Conservation (phyloP, 805 yeast species). For the Lachancea thermotolerans region DNA sequence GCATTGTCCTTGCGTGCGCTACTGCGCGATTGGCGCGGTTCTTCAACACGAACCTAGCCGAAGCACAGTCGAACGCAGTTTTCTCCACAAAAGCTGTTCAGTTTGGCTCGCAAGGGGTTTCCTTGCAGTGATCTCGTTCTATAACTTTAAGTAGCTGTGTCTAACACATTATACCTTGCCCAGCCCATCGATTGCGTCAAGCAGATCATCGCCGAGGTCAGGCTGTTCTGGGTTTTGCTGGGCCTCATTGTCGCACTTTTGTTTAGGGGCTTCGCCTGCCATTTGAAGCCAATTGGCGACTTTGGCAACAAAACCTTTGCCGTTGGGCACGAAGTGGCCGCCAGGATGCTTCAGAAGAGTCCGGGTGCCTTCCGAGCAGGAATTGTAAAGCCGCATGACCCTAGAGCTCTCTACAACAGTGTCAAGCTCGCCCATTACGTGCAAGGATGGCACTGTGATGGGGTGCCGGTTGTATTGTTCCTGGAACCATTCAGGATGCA, state of each 20-base stretch:
- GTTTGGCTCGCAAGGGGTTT: too few species aligned
- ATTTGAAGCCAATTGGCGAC: conserved; percentile 31
- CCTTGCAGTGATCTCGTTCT: too few species aligned
- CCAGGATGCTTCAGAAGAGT: conserved; percentile 75
- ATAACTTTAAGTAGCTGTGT: not conserved
- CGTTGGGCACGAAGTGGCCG: conserved; percentile 92
- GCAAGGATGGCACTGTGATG: conserved; percentile 46
- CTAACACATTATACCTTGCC: conserved; percentile 26
- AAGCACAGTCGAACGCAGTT: too few species aligned
- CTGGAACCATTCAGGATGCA: conserved; percentile 29
- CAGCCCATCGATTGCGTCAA: conserved; percentile 36
- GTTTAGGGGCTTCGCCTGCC: conserved; percentile 4
- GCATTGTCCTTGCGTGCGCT: too few species aligned
- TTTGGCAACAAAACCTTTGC: conserved; percentile 40
- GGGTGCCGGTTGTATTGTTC: conserved; percentile 23
- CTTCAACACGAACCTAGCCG: too few species aligned
- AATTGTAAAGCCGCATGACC: conserved; percentile 49
- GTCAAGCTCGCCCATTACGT: conserved; percentile 83
- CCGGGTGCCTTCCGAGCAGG: conserved; percentile 39
- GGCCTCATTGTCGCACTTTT: conserved; percentile 6
- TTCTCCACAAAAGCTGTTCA: too few species aligned
- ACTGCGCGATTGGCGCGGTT: too few species aligned
- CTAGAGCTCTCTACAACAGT: conserved; percentile 77
- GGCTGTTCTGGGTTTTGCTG: conserved; percentile 10
- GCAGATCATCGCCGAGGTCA: conserved; percentile 30